Conservation (phyloP, 208 protist genomes). For the Histomonas meleagridis region DNA sequence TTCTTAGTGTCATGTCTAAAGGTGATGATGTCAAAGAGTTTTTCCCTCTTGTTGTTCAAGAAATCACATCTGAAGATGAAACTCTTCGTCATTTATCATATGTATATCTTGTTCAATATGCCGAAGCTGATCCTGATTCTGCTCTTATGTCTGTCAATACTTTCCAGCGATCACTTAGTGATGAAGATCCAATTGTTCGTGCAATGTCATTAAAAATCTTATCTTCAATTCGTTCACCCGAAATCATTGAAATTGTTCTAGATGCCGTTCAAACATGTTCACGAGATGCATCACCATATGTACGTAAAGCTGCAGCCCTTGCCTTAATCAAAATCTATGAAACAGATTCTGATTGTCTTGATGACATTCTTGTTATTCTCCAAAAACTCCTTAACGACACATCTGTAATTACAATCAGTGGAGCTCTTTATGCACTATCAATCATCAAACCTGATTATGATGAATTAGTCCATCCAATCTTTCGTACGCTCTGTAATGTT, state of each 20-base stretch:
- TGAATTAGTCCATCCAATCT: neutral
- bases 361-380: neutral
- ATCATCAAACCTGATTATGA: neutral
- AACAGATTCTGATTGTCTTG: neutral
- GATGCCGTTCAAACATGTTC: neutral
- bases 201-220: neutral
- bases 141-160: slow-evolving; percentile 23
- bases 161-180: neutral
- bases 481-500: neutral
- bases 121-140: neutral
- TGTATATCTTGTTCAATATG: slow-evolving; percentile 1
- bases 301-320: neutral
- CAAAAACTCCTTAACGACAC: neutral
- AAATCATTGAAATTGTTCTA: slow-evolving; percentile 32
- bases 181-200: neutral
- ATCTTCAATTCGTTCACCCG: neutral
- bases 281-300: neutral
- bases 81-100: neutral
- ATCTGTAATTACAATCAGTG: neutral
- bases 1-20: neutral
- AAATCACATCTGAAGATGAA: slow-evolving; percentile 26
- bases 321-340: neutral
- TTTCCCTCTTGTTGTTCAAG: slow-evolving; percentile 21
- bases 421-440: neutral
- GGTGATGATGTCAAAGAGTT: neutral